Percentiles rank a stretch among this genome's conserved stretches.
Conservation (phyloP, 768 basidiomycete genomes). For the Trichaptum fuscoviolaceum region DNA sequence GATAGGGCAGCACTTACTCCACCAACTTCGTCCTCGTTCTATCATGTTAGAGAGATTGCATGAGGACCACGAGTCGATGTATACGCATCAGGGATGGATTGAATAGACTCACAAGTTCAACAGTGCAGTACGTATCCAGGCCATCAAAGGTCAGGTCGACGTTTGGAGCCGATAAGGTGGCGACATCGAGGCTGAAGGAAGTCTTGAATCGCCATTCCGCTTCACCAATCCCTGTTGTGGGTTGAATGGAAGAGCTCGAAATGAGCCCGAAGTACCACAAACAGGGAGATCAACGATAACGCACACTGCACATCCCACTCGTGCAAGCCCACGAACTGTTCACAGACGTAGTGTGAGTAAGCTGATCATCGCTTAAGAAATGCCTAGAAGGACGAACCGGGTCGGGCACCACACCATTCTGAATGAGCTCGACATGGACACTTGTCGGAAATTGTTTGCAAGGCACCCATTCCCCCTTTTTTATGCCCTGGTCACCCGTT, state of each 20-base stretch:
- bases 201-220: conserved; percentile 80
- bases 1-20: conserved; percentile 30
- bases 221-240: conserved; percentile 79
- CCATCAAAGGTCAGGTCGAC: conserved; percentile 86
- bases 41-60: conserved; percentile 6
- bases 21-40: conserved; percentile 78
- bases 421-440: conserved; percentile 82
- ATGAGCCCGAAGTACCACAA: background rate
- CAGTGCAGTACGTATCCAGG: conserved; percentile 81
- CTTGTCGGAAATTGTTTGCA: conserved; percentile 72
- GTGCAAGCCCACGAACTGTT: conserved; percentile 66
- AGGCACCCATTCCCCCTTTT: conserved; percentile 61
- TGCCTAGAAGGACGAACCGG: conserved; percentile 48
- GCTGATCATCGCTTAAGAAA: background rate
- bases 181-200: conserved; percentile 45
- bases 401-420: conserved; percentile 69
- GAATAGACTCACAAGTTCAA: conserved; percentile 52
- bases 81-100: background rate
- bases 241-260: conserved; percentile 2
- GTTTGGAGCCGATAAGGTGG: conserved; percentile 41
- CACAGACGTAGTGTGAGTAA: conserved; percentile 13
- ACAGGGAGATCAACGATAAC: conserved; percentile 15
- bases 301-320: conserved; percentile 92
- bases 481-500: conserved; percentile 53
- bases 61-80: background rate